These are phyloP conservation scores for Phytophthora fragariaefolia DNA, from an alignment of 352 stramenopile genomes.

Conservation along the genomic window DNA sequence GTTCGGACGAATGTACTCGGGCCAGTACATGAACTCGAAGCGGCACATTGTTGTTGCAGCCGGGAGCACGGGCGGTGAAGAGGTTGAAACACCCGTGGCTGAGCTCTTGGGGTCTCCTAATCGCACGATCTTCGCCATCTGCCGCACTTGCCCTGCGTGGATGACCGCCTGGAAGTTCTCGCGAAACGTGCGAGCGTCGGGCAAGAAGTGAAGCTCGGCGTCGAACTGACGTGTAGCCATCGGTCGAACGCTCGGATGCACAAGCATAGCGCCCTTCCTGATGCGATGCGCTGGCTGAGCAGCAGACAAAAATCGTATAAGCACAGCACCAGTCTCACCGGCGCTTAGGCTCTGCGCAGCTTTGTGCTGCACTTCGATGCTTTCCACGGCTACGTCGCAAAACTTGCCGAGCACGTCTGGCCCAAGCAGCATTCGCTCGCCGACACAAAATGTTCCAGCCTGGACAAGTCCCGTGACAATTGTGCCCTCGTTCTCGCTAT, in stretches of 20 bases:
- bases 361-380: slow-evolving; percentile 83
- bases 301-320: slow-evolving; percentile 54
- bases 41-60: slow-evolving; percentile 63
- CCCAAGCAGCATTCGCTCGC: slow-evolving; percentile 72
- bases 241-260: slow-evolving; percentile 69
- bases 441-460: slow-evolving; percentile 67
- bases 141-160: slow-evolving; percentile 77
- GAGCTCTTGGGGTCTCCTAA: slow-evolving; percentile 31
- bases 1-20: slow-evolving; percentile 83
- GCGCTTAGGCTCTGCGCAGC: slow-evolving; percentile 60
- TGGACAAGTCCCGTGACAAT: slow-evolving; percentile 79
- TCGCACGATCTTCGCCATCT: slow-evolving; percentile 84
- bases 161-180: slow-evolving; percentile 87
- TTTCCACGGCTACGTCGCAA: slow-evolving; percentile 70
- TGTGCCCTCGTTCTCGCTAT: slow-evolving; percentile 72
- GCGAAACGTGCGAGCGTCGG: slow-evolving; percentile 57
- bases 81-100: slow-evolving; percentile 2
- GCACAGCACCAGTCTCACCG: slow-evolving; percentile 72
- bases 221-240: slow-evolving; percentile 77
- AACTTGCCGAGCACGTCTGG: slow-evolving; percentile 66
- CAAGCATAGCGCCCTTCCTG: slow-evolving; percentile 75
- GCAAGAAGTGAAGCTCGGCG: slow-evolving; percentile 76
- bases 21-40: slow-evolving; percentile 90
- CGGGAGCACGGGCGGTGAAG: slow-evolving; percentile 16
- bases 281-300: slow-evolving; percentile 38